Evolutionary conservation across 31 red algal genomes (phyloP).

Genomic region (Bonnemaisonia californica): DNA sequence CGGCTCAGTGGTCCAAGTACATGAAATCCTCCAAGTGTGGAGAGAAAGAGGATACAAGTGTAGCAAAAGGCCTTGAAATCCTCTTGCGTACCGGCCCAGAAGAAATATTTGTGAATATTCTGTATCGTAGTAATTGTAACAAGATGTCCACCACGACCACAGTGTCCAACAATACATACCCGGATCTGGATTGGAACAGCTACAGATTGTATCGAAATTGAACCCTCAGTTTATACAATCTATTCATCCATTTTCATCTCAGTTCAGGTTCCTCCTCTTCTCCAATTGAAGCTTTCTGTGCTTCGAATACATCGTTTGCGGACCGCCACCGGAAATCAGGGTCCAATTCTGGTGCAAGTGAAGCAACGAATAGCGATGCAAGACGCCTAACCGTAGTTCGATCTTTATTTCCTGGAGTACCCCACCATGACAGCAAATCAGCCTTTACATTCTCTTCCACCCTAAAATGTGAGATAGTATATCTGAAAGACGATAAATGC

Average conservation of each 20-base stretch:
- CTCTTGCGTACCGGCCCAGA: neutral
- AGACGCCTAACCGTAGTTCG: too few relatives aligned
- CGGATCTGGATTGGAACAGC: neutral
- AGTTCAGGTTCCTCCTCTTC: too few relatives aligned
- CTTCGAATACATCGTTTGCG: neutral
- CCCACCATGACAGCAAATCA: neutral
- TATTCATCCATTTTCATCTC: neutral
- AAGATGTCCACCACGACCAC: neutral
- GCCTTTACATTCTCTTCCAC: neutral
- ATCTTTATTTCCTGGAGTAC: too few relatives aligned
- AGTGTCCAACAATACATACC: neutral
- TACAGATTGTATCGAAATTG: neutral
- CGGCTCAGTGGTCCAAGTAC: neutral
- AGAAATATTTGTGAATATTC: neutral
- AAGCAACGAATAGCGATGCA: too few relatives aligned
- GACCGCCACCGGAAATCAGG: too few relatives aligned
- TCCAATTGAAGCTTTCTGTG: neutral
- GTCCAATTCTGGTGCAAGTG: too few relatives aligned
- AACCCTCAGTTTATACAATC: neutral
- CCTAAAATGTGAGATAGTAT: neutral
- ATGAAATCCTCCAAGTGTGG: neutral
- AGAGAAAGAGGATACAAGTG: constrained; percentile 7
- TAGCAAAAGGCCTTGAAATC: constrained; percentile 8
- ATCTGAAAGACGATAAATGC: neutral
- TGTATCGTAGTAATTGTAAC: neutral